These are phyloP conservation scores for Globisporangium echinulatum DNA, from an alignment of 352 stramenopile species.

Conservation along the genomic window DNA sequence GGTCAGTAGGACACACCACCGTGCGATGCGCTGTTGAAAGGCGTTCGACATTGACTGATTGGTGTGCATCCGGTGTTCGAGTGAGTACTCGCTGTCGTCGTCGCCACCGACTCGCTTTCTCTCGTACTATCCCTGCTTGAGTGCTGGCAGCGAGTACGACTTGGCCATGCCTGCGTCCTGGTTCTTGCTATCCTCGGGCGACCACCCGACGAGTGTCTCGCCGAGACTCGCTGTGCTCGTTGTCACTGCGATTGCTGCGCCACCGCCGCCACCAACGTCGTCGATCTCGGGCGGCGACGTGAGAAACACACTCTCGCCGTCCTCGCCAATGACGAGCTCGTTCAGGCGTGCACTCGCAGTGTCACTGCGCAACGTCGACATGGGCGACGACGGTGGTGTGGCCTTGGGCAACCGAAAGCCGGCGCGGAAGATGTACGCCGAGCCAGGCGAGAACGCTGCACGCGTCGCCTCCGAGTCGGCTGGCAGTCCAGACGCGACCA, in stretches of 20 bases:
- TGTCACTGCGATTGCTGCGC: neutral
- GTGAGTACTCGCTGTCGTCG: neutral
- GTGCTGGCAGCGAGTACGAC: conserved; percentile 42
- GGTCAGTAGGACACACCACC: too few species aligned
- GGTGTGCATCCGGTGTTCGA: too few species aligned
- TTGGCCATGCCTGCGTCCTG: conserved; percentile 30
- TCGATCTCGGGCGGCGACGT: conserved; percentile 17
- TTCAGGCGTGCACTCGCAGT: neutral
- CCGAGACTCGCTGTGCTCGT: conserved; percentile 6
- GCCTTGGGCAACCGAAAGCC: conserved; percentile 53
- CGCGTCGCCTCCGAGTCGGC: conserved; percentile 24
- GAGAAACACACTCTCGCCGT: conserved; percentile 8
- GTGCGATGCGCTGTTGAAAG: too few species aligned
- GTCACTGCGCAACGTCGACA: conserved; percentile 1
- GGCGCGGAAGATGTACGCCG: conserved; percentile 40
- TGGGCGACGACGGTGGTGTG: conserved; percentile 21
- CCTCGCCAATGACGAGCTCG: conserved; percentile 9
- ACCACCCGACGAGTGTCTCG: conserved; percentile 36
- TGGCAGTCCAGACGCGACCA: conserved; percentile 21
- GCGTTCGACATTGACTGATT: too few species aligned
- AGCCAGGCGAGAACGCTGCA: conserved; percentile 30
- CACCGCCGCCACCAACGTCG: neutral
- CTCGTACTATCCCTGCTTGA: conserved; percentile 21
- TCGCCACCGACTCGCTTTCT: neutral
- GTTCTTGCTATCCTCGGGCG: conserved; percentile 19